Conservation (phyloP, 345 rosid genomes). For the Camelina laxa region DNA sequence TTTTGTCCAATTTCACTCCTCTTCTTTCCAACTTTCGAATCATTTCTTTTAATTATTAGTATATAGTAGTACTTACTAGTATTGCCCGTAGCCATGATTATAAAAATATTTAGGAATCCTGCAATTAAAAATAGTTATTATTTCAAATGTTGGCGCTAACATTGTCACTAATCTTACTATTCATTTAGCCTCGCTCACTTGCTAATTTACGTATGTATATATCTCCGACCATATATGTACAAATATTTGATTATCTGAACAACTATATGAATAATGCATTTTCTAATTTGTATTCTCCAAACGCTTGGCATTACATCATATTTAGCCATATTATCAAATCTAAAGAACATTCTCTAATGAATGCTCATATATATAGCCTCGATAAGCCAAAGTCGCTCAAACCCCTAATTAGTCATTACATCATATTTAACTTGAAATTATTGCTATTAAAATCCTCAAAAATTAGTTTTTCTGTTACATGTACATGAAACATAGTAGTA, state of each 20-base stretch:
- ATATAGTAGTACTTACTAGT: no score
- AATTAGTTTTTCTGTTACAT: background rate
- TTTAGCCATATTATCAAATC: background rate
- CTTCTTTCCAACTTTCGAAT: conserved; percentile 33
- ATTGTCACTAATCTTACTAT: background rate
- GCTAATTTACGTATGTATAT: background rate
- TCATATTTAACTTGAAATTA: background rate
- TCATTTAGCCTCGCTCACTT: background rate
- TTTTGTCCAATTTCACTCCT: conserved; percentile 35
- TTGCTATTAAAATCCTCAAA: background rate
- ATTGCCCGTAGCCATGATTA: background rate
- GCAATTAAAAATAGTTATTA: background rate
- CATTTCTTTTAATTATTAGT: background rate
- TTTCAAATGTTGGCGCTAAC: background rate
- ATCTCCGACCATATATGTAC: background rate
- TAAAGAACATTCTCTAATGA: background rate
- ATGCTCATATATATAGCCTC: background rate
- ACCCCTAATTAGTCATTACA: no score
- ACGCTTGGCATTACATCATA: background rate
- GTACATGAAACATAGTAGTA: background rate
- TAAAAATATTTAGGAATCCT: background rate
- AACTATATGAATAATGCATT: background rate
- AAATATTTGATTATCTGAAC: background rate
- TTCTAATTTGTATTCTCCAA: background rate
- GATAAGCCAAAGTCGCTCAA: background rate